Evolutionary conservation across 805 yeast genomes (phyloP).

Genomic region (Yarrowia sp.): DNA sequence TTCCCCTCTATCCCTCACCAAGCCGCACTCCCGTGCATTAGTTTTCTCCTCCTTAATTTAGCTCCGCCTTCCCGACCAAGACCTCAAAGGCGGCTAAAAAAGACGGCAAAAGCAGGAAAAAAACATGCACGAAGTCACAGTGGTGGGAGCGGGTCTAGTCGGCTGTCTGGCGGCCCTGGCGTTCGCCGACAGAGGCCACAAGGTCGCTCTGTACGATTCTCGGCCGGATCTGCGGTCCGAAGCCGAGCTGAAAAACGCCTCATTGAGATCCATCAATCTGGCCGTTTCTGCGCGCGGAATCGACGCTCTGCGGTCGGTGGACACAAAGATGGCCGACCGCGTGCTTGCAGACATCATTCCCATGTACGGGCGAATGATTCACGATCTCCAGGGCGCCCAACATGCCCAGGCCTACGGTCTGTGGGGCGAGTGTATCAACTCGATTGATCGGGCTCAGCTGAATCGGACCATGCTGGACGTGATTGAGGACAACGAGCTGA

Average conservation of each 20-base stretch:
- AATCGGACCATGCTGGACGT: constrained; percentile 66
- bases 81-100: too few relatives aligned
- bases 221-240: constrained; percentile 62
- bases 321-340: constrained; percentile 52
- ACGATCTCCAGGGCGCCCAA: constrained; percentile 59
- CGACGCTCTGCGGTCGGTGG: constrained; percentile 60
- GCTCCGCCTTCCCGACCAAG: not conserved
- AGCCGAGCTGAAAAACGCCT: constrained; percentile 29
- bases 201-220: constrained; percentile 68
- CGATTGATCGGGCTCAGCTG: constrained; percentile 71
- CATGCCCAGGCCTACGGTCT: constrained; percentile 74
- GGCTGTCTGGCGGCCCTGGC: constrained; percentile 86
- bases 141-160: constrained; percentile 89
- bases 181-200: constrained; percentile 63
- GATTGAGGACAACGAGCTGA: constrained; percentile 47
- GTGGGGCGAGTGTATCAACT: constrained; percentile 77
- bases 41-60: too few relatives aligned
- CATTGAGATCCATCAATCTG: constrained; percentile 63
- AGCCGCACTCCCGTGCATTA: too few relatives aligned
- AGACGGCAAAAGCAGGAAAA: too few relatives aligned
- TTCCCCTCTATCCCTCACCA: too few relatives aligned
- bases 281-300: constrained; percentile 89
- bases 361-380: constrained; percentile 89
- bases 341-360: constrained; percentile 67
- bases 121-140: constrained; percentile 29